Evolutionary conservation across 169 alveolate genomes (phyloP).

Genomic region (Plasmodium reichenowi): DNA sequence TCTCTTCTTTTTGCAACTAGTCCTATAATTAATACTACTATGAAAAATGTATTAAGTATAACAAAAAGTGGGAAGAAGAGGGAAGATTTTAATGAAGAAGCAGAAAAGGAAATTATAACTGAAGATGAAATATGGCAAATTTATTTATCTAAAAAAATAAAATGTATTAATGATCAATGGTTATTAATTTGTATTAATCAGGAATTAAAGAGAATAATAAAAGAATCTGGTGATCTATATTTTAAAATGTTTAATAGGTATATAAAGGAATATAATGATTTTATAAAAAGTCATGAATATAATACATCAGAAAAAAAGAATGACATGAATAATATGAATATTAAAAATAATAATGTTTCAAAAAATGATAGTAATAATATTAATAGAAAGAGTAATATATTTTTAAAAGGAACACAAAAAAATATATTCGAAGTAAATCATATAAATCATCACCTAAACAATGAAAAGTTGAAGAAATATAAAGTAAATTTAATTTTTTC

Average conservation of each 20-base stretch:
- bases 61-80: constrained; percentile 76
- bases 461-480: constrained; percentile 42
- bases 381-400: neutral
- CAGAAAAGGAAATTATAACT: constrained; percentile 30
- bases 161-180: constrained; percentile 69
- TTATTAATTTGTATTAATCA: constrained; percentile 55
- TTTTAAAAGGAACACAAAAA: neutral
- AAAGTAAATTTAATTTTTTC: constrained; percentile 70
- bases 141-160: constrained; percentile 60
- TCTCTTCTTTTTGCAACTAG: constrained; percentile 68
- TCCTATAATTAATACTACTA: constrained; percentile 68
- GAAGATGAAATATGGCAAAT: constrained; percentile 78
- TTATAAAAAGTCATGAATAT: constrained; percentile 53
- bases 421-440: constrained; percentile 51
- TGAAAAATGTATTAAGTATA: constrained; percentile 65
- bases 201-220: constrained; percentile 52
- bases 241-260: constrained; percentile 67
- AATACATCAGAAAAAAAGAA: neutral
- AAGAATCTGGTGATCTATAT: constrained; percentile 51
- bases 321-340: neutral
- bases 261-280: constrained; percentile 65
- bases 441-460: constrained; percentile 26
- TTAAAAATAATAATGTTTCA: neutral
- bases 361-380: neutral
- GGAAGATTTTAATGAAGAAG: constrained; percentile 73